Evolutionary conservation across 495 filamentous ascomycete species (phyloP).

Genomic region (Penicillium coprophilum): DNA sequence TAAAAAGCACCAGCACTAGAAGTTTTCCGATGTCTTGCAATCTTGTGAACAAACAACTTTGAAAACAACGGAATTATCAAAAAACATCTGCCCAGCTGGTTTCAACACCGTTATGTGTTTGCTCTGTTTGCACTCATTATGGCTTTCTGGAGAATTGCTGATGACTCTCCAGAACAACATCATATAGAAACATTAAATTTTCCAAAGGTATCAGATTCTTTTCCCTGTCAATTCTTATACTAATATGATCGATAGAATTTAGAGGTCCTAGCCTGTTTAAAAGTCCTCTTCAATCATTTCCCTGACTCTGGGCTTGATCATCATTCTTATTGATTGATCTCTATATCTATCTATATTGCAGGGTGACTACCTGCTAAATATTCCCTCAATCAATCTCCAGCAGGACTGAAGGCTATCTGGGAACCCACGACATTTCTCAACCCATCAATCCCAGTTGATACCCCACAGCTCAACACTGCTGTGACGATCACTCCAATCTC

Average conservation of each 20-base stretch:
- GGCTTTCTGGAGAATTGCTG: background rate
- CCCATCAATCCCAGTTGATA: background rate
- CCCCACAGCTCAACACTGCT: background rate
- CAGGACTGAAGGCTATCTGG: background rate
- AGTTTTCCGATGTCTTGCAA: too few relatives aligned
- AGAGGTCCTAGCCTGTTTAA: background rate
- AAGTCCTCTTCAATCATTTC: background rate
- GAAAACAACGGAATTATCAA: too few relatives aligned
- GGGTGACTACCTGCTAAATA: background rate
- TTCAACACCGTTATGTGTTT: background rate
- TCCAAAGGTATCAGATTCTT: background rate
- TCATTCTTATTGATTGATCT: background rate
- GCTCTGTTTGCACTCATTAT: slow-evolving; percentile 9
- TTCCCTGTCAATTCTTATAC: background rate
- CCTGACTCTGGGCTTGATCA: background rate
- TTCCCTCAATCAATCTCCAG: background rate
- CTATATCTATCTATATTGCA: slow-evolving; percentile 5
- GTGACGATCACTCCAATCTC: background rate
- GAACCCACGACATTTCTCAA: background rate
- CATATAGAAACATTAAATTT: slow-evolving; percentile 1
- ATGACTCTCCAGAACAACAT: background rate
- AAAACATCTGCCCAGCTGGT: too few relatives aligned
- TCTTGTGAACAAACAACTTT: too few relatives aligned
- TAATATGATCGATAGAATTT: slow-evolving; percentile 3
- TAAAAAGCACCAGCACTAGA: too few relatives aligned